Evolutionary conservation across 768 basidiomycete species (phyloP), one percentile per base, ranked within the genome.

Genomic region (Cubamyces lactineus): DNA sequence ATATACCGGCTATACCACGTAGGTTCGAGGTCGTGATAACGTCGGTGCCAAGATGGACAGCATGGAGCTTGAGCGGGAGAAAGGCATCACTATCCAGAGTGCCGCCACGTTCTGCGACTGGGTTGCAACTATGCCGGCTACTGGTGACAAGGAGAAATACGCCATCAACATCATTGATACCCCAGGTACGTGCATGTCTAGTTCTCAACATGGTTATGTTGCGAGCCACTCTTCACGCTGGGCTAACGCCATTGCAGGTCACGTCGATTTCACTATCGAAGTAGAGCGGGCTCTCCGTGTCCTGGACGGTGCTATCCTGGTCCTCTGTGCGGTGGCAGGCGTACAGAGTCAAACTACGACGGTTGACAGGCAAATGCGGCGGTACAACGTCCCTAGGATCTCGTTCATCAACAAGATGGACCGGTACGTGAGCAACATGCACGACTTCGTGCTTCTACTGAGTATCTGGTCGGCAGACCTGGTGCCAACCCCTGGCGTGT

Each of bases 331-430:
- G 21, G 97, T 99, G 46, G 90, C 94, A 56, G 97, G 97, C 65
- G 97, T 99, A 16, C 94, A 96, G 80, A 94, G 91, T 77, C 97
- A 99, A 84, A 99, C 97, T 2, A 98, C 94, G 21, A 99, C 97
- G 13, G 97, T 99, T 40, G 97, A 99, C 77, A 83, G 97, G 62
- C 97, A 99, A 81, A 99, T 99, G 97, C 84, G 92, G 63, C 86
- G 97, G 39, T 99, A 99, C 73, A 89, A 89, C 69, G 93, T 99
- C 60, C 97, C 97, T 59, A 84, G 97, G 46, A 84, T 99, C 62
- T 97, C 94, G 0, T 98, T 97, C 75, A 86, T 98, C 71, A 98
- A 98, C 77, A 98, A 98, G 78, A 98, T 98, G 96, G 96, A 98
- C 71, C 85, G 94, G 92, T 92, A 52, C 15, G 75, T 57, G 40